phyloP scores from a whole-genome alignment of 2,329 filamentous ascomycete species.

The Neofusicoccum sp. region DNA sequence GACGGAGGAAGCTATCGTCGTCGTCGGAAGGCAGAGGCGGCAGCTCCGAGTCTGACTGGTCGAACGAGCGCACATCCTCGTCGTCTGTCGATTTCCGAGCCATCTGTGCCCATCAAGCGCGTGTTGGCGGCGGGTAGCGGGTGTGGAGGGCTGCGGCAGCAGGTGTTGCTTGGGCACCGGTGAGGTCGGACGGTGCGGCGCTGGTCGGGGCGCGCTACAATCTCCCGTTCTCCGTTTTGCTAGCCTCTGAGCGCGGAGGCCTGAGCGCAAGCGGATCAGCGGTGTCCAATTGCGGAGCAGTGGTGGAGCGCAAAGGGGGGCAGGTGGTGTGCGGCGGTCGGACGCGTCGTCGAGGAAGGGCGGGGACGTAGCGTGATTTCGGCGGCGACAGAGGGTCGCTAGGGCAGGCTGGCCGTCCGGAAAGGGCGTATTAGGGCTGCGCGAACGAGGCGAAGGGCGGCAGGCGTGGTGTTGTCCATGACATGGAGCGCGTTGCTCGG shows the following conservation, averaged over 20 bases:
- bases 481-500: slow-evolving; percentile 11
- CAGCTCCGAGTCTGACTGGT: slow-evolving; percentile 37
- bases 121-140: background rate
- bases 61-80: slow-evolving; percentile 34
- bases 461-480: slow-evolving; percentile 12
- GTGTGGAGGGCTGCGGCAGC: background rate
- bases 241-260: background rate
- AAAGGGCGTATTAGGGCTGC: background rate
- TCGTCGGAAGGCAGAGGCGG: slow-evolving; percentile 41
- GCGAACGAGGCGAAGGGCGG: background rate
- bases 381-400: background rate
- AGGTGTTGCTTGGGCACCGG: background rate
- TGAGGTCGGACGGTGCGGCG: background rate
- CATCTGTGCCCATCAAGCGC: slow-evolving; percentile 25
- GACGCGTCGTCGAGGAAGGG: slow-evolving; percentile 3
- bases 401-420: background rate
- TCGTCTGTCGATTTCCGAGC: slow-evolving; percentile 28
- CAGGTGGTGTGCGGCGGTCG: slow-evolving; percentile 8
- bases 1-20: slow-evolving; percentile 39
- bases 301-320: slow-evolving; percentile 16
- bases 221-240: slow-evolving; percentile 1
- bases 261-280: slow-evolving; percentile 16
- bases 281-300: slow-evolving; percentile 15
- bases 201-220: slow-evolving; percentile 3
- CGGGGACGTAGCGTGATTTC: background rate